phyloP scores from a whole-genome alignment of 495 filamentous ascomycete species.

The Hypoxylon fuscum region DNA sequence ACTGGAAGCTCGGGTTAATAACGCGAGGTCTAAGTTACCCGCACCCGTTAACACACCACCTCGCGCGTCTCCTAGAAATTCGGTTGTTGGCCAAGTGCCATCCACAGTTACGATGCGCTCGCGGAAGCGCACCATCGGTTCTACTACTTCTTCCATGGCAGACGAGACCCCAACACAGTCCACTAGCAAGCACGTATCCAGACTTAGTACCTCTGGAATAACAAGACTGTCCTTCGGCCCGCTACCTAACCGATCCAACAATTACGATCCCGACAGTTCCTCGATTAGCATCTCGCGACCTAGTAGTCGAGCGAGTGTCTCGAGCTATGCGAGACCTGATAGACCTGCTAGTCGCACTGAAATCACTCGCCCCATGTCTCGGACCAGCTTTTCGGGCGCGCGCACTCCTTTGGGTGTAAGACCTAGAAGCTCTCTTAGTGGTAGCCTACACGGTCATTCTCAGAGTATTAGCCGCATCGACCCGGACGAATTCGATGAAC shows the following conservation, averaged over 20 bases:
- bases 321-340: slow-evolving; percentile 60
- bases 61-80: slow-evolving; percentile 74
- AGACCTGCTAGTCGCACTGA: slow-evolving; percentile 61
- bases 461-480: slow-evolving; percentile 56
- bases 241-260: slow-evolving; percentile 52
- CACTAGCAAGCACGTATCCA: slow-evolving; percentile 59
- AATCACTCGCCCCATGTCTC: slow-evolving; percentile 71
- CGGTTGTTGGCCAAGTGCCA: slow-evolving; percentile 68
- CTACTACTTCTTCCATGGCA: slow-evolving; percentile 63
- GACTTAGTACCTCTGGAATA: slow-evolving; percentile 63
- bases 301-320: slow-evolving; percentile 67
- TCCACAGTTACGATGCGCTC: slow-evolving; percentile 80
- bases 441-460: slow-evolving; percentile 62
- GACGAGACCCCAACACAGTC: slow-evolving; percentile 49
- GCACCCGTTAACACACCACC: slow-evolving; percentile 81
- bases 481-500: slow-evolving; percentile 53
- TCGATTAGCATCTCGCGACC: slow-evolving; percentile 60
- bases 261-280: slow-evolving; percentile 48
- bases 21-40: slow-evolving; percentile 91
- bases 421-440: slow-evolving; percentile 66
- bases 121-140: slow-evolving; percentile 72
- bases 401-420: slow-evolving; percentile 69
- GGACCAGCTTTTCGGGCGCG: slow-evolving; percentile 61
- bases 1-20: slow-evolving; percentile 91
- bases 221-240: slow-evolving; percentile 63